Conservation (phyloP, 2,329 filamentous ascomycete genomes). For the Aspergillus sp. region DNA sequence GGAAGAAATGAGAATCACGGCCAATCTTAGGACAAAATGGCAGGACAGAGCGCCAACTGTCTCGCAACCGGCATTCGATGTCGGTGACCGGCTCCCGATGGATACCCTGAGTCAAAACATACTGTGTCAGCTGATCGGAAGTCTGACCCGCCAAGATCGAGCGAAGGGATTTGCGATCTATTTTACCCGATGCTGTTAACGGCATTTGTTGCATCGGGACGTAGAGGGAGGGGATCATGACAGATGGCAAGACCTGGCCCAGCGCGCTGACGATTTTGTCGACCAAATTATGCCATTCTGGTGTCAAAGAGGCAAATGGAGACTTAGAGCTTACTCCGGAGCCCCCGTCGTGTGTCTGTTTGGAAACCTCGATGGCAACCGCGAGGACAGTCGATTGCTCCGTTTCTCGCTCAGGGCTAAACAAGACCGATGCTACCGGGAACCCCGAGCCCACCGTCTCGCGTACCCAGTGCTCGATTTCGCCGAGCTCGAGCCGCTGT, state of each 20-base stretch:
- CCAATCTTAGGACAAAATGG: conserved; percentile 13
- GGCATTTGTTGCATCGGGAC: neutral
- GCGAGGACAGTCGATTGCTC: conserved; percentile 3
- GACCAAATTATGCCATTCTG: neutral
- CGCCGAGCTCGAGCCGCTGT: conserved; percentile 30
- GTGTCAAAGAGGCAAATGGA: neutral
- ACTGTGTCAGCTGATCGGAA: neutral
- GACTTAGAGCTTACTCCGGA: neutral
- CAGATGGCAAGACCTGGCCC: neutral
- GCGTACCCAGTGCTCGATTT: conserved; percentile 23
- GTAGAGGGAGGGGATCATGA: neutral
- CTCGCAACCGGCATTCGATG: neutral
- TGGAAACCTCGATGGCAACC: neutral
- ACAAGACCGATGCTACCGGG: too few species aligned
- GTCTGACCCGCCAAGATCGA: neutral
- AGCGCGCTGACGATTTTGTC: neutral
- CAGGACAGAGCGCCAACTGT: conserved; percentile 16
- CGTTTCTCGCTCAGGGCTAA: neutral
- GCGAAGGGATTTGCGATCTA: neutral
- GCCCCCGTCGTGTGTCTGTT: neutral
- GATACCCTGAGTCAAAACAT: neutral
- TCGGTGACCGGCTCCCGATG: conserved; percentile 1
- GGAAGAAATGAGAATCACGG: conserved; percentile 12
- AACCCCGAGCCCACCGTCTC: neutral
- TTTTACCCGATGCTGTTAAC: neutral